Evolutionary conservation across 106 monocot species (phyloP), one percentile per base, ranked within the genome.

Genomic region (Dendrobium officinale): DNA sequence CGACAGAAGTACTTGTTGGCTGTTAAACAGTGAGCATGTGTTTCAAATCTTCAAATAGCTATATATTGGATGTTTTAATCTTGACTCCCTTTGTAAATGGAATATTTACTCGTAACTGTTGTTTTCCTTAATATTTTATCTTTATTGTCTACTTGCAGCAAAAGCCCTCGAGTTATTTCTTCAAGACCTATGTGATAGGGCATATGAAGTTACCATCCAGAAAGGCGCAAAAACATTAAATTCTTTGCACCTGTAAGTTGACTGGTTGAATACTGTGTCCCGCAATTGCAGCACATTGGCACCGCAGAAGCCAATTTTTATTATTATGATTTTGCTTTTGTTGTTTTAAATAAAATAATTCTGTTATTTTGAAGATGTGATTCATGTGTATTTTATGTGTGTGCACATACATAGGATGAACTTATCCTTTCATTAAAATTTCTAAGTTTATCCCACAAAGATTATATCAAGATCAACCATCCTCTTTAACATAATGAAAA

Each of bases 151-250:
- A 10, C 59, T 82, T 89, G 82, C 95, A 98, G 98, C 98, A 79
- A 98, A 95, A 87, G 98, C 98, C 44, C 82, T 98, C 86, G 98
- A 98, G 66, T 81, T 98, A 59, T 95, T 98, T 88, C 80, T 98
- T 79, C 98, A 98, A 91, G 98, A 98, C 89, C 86, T 98, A n/a
- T 95, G 94, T 88, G 98, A 98, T 82, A 89, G 95, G 79, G 95
- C 98, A 67, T 98, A 98, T 44, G 92, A 95, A 79, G 82, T 98
- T 73, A 98, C 98, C 70, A 84, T 95, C 41, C 94, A 95, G 70
- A 94, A 89, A 37, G 95, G 98, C 26, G 98, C 98, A 22, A 98
- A 98, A 86, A 98, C 98, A 80, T 64, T 98, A 77, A 98, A 90
- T 85, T 98, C 94, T n/a, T 84, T 87, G 72, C 98, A 98, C 83